These are phyloP conservation scores for Brettanomyces bruxellensis DNA, from an alignment of 805 yeast species.

Conservation along the genomic window DNA sequence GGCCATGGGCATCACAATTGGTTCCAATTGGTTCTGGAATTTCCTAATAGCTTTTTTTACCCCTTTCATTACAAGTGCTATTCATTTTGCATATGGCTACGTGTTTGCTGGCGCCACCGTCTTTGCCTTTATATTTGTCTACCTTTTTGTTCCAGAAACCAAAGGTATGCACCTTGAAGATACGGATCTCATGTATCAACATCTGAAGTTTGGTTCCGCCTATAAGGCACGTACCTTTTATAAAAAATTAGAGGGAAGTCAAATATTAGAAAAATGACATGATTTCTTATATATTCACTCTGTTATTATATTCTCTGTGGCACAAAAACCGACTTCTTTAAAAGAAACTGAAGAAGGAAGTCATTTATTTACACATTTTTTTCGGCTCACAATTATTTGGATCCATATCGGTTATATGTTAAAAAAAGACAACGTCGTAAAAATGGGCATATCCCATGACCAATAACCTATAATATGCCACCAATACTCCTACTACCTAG, in stretches of 20 bases:
- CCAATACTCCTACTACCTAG: too few species aligned
- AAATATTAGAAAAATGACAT: not conserved
- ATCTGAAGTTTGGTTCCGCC: constrained; percentile 26
- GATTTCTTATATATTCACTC: too few species aligned
- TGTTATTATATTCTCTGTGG: too few species aligned
- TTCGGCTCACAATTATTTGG: too few species aligned
- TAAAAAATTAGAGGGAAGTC: not conserved
- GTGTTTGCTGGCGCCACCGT: constrained; percentile 45
- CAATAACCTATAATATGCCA: too few species aligned
- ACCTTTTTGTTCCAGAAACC: constrained; percentile 45
- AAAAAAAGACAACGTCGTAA: too few species aligned
- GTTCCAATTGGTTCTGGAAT: constrained; percentile 58
- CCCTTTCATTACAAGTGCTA: constrained; percentile 44
- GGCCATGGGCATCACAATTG: constrained; percentile 56
- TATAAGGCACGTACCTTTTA: not conserved
- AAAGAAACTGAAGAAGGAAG: too few species aligned
- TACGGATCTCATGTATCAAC: constrained; percentile 41
- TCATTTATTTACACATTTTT: too few species aligned
- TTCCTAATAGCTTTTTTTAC: constrained; percentile 47
- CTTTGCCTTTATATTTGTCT: constrained; percentile 46
- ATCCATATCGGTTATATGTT: too few species aligned
- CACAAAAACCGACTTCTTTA: too few species aligned
- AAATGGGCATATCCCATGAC: too few species aligned
- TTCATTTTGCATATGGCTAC: constrained; percentile 48
- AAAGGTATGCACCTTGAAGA: constrained; percentile 49